These are phyloP conservation scores for carrot (Daucus carota) DNA, from an alignment of 129 eudicot species.

Conservation along the genomic window DH1_v3.0 NC_030384.2:43036001-43036500, in stretches of 20 bases:
- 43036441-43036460: not conserved
- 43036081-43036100: conserved; percentile 72
- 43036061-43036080: conserved; percentile 77
- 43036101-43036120: conserved; percentile 59
- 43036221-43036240: conserved; percentile 49
- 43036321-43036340: not conserved
- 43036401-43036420: not conserved
- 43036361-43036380: not conserved
- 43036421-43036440: not conserved
- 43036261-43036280: conserved; percentile 75
- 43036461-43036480: not conserved
- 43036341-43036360: not conserved
- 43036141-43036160: not conserved
- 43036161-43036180: too few species aligned
- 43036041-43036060: conserved; percentile 72
- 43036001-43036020: conserved; percentile 92
- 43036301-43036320: not conserved
- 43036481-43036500: not conserved
- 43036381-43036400: not conserved
- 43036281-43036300: conserved; percentile 84
- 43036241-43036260: conserved; percentile 62
- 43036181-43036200: not conserved
- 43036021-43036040: conserved; percentile 67
- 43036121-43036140: not conserved
- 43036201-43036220: conserved; percentile 54